These are phyloP conservation scores for Ustilago shanxiensis DNA, from an alignment of 1,284 basidiomycete genomes.

Conservation along the genomic window DNA sequence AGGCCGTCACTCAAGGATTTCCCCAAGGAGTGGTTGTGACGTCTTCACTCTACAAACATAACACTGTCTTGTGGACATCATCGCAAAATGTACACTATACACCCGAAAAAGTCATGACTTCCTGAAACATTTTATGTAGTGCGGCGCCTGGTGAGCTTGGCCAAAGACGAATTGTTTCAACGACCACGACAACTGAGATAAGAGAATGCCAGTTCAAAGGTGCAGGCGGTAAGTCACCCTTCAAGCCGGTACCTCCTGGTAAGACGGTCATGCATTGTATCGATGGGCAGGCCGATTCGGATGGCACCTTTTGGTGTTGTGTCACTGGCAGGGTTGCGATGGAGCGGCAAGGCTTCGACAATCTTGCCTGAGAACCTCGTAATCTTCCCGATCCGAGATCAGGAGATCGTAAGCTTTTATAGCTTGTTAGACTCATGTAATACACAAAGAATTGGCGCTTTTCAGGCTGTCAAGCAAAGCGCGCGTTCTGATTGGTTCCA, in stretches of 20 bases:
- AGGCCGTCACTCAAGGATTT: slow-evolving; percentile 65
- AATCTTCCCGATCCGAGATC: too few relatives aligned
- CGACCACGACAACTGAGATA: too few relatives aligned
- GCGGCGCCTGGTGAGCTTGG: background rate
- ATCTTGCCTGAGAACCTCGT: too few relatives aligned
- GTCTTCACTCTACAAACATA: background rate
- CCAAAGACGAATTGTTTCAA: too few relatives aligned
- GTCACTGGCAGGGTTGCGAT: background rate
- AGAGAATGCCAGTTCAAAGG: too few relatives aligned
- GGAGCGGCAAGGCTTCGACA: too few relatives aligned
- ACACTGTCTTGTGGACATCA: background rate
- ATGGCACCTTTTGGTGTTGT: too few relatives aligned
- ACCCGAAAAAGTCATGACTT: background rate
- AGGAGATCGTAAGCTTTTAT: too few relatives aligned
- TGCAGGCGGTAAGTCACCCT: too few relatives aligned
- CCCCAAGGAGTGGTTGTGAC: slow-evolving; percentile 69
- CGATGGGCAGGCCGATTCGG: background rate
- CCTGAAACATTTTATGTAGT: background rate
- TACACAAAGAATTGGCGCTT: background rate
- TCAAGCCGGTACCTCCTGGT: too few relatives aligned
- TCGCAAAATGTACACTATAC: background rate
- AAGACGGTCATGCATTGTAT: background rate
- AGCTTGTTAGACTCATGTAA: background rate
- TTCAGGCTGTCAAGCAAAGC: slow-evolving; percentile 11
- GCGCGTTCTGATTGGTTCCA: slow-evolving; percentile 41